Evolutionary conservation across 1,139 yeast genomes (phyloP).

Genomic region (Williopsis jadinii): DNA sequence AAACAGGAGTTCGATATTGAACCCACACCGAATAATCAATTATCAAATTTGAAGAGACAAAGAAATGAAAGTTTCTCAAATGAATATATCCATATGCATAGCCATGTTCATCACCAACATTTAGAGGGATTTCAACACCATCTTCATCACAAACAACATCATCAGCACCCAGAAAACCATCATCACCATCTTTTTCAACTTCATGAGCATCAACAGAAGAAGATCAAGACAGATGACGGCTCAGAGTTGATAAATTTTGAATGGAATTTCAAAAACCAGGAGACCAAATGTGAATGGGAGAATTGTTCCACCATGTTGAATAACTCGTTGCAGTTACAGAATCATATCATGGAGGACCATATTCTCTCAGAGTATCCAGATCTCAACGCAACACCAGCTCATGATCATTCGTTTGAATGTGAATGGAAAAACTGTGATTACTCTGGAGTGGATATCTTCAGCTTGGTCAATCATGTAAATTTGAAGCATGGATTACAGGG

Average conservation of each 20-base stretch:
- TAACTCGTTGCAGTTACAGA: slow-evolving; percentile 39
- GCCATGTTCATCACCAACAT: slow-evolving; percentile 15
- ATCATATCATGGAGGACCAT: slow-evolving; percentile 56
- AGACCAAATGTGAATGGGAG: slow-evolving; percentile 47
- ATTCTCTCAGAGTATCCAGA: slow-evolving; percentile 24
- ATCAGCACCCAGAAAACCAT: slow-evolving; percentile 22
- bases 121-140: slow-evolving; percentile 5
- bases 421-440: slow-evolving; percentile 71
- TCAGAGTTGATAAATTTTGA: slow-evolving; percentile 26
- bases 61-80: slow-evolving; percentile 4
- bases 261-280: slow-evolving; percentile 28
- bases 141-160: slow-evolving; percentile 16
- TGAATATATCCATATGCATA: slow-evolving; percentile 1
- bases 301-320: slow-evolving; percentile 36
- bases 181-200: slow-evolving; percentile 31
- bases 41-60: slow-evolving; percentile 3
- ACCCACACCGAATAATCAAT: not conserved
- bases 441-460: slow-evolving; percentile 41
- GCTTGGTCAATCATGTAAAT: slow-evolving; percentile 55
- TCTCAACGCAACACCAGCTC: not conserved
- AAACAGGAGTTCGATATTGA: not conserved
- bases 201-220: slow-evolving; percentile 25
- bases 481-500: slow-evolving; percentile 32
- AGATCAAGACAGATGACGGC: slow-evolving; percentile 7
- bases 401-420: slow-evolving; percentile 36